These are phyloP conservation scores for Phytophthora nicotianae DNA, from an alignment of 352 stramenopile species.

Conservation along the genomic window DNA sequence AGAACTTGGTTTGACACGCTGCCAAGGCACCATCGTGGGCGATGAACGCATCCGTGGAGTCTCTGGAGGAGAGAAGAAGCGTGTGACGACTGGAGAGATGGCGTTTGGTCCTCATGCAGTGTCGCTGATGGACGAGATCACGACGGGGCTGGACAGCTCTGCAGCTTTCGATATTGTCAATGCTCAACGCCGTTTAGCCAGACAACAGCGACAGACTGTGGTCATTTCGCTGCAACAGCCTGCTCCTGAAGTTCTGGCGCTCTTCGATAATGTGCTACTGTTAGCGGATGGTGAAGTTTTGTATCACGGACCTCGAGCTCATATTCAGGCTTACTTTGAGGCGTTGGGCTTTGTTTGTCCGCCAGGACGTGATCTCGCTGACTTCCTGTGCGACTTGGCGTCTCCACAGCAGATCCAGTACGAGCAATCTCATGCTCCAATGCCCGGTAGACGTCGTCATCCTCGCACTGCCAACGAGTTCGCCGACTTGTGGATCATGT, in stretches of 20 bases:
- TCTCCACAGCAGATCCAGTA: slow-evolving; percentile 49
- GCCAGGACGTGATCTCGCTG: slow-evolving; percentile 42
- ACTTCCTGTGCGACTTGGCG: slow-evolving; percentile 56
- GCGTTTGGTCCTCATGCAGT: slow-evolving; percentile 70
- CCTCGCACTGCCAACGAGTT: slow-evolving; percentile 44
- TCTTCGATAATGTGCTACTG: slow-evolving; percentile 94
- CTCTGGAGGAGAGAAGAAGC: slow-evolving; percentile 91
- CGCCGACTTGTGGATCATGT: slow-evolving; percentile 50
- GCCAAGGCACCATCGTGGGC: slow-evolving; percentile 61
- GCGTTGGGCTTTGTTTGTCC: slow-evolving; percentile 65
- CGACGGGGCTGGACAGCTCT: slow-evolving; percentile 51
- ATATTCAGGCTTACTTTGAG: slow-evolving; percentile 82
- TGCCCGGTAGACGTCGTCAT: slow-evolving; percentile 37
- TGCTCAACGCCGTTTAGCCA: slow-evolving; percentile 38
- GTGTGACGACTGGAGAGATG: slow-evolving; percentile 90
- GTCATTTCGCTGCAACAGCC: slow-evolving; percentile 89
- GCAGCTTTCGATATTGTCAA: slow-evolving; percentile 55
- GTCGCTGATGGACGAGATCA: slow-evolving; percentile 60
- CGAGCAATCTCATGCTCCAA: slow-evolving; percentile 25
- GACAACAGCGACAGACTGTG: slow-evolving; percentile 50
- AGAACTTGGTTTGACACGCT: slow-evolving; percentile 52
- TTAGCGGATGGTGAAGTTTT: slow-evolving; percentile 89
- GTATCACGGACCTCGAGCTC: slow-evolving; percentile 77
- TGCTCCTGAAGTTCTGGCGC: slow-evolving; percentile 87
- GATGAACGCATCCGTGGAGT: slow-evolving; percentile 62